phyloP scores from a whole-genome alignment of 208 protist genomes.

The Leishmania tarentolae region DNA sequence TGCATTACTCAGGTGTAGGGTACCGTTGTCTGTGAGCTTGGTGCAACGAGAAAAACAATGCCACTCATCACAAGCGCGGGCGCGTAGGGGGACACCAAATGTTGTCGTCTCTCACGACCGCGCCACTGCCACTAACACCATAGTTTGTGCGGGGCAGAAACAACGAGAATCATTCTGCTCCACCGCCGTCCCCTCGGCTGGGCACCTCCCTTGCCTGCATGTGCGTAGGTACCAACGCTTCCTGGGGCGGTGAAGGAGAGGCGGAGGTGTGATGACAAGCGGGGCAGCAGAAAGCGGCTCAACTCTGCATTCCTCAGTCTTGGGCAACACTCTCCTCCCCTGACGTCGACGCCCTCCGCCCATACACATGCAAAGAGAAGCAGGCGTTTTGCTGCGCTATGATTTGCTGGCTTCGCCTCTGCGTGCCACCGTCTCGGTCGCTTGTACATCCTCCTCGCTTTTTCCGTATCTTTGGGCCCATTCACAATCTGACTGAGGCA shows the following conservation, averaged over 20 bases:
- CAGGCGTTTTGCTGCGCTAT: neutral
- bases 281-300: neutral
- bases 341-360: neutral
- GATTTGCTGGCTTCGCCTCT: neutral
- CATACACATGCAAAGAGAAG: neutral
- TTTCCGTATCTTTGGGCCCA: neutral
- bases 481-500: neutral
- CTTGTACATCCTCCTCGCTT: neutral
- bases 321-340: neutral
- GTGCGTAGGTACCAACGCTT: neutral
- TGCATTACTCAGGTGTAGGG: neutral
- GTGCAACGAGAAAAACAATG: neutral
- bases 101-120: neutral
- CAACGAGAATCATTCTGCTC: neutral
- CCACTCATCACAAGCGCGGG: neutral
- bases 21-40: neutral
- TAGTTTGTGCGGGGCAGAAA: neutral
- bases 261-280: neutral
- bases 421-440: neutral
- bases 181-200: neutral
- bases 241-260: neutral
- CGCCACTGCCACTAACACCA: neutral
- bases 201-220: neutral
- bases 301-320: neutral
- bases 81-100: neutral